Base-by-base conservation (phyloP, 768 basidiomycete genomes). In the Tricholoma flavovirens region DNA sequence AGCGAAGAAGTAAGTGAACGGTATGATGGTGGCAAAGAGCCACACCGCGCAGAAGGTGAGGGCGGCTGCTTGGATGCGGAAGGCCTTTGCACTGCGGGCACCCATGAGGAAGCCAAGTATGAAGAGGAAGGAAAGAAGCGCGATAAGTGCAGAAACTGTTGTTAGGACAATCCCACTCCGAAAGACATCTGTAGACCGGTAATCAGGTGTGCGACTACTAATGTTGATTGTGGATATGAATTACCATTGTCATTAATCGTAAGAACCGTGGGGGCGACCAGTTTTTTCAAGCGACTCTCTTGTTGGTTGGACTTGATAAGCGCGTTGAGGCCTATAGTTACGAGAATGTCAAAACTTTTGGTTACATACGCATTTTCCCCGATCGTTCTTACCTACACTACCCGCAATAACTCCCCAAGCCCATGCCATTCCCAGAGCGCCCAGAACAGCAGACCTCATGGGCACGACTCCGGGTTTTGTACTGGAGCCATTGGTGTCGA, bases 31-130 rank as follows among this genome's bases (percentile, higher is more conserved):
- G n/a, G 65, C 65, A 19, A 86, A 71, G 40, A 84, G 68, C 77
- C 77, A 81, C 9, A 71, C 19, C 24, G 72, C 63, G 61, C 74
- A 69, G 62, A 82, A 76, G 33, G 68, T 66, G 57, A 82, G 69
- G 17, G 71, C n/a, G 56, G 62, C 57, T 42, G 66, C 71, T 61
- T 77, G 75, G n/a, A 71, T 17, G 35, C 60, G 64, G 51, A 76
- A 66, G 11, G 67, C 62, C 51, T 71, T 69, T 3, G 59, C 53
- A 5, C 67, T 54, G 49, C 62, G 54, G 21, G 55, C 57, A 51
- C 55, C 59, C 9, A 33, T 49, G 52, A 68, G 59, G 59, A 68
- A 17, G 50, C 67, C 38, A 17, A 68, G 62, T 24, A 66, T 22
- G 51, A 62, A 53, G 19, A 69, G 33, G 55, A 65, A 65, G 32